Evolutionary conservation across 2,329 filamentous ascomycete species (phyloP).

Genomic region (Trichoderma asperellum): DNA sequence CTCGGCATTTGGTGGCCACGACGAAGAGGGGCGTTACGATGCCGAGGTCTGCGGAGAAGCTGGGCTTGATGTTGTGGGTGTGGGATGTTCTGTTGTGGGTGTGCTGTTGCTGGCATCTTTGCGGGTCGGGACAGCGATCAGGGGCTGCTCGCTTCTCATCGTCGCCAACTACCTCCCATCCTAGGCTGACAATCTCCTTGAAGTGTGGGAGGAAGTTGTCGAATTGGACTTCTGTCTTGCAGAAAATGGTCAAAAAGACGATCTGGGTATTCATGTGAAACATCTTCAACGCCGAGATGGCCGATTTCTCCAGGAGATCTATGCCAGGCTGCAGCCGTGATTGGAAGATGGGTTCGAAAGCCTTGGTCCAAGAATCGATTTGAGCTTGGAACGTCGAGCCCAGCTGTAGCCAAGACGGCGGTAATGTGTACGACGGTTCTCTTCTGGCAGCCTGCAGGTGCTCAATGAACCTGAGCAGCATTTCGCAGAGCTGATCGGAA

Average conservation of each 20-base stretch:
- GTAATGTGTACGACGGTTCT: slow-evolving; percentile 58
- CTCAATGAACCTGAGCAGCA: slow-evolving; percentile 63
- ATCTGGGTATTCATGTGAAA: slow-evolving; percentile 61
- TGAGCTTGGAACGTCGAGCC: slow-evolving; percentile 54
- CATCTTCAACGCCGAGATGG: slow-evolving; percentile 66
- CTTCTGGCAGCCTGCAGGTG: slow-evolving; percentile 52
- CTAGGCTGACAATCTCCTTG: slow-evolving; percentile 59
- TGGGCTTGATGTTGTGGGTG: slow-evolving; percentile 59
- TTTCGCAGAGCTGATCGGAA: slow-evolving; percentile 61
- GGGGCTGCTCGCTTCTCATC: slow-evolving; percentile 57
- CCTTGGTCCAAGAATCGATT: slow-evolving; percentile 58
- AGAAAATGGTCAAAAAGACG: slow-evolving; percentile 64
- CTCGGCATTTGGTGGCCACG: slow-evolving; percentile 68
- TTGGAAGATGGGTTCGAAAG: slow-evolving; percentile 59
- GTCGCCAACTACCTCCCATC: slow-evolving; percentile 62
- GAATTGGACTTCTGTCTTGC: slow-evolving; percentile 61
- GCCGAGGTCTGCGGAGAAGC: slow-evolving; percentile 66
- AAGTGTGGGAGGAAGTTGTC: slow-evolving; percentile 59
- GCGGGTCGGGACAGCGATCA: slow-evolving; percentile 50
- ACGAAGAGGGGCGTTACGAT: slow-evolving; percentile 68
- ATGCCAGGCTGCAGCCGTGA: slow-evolving; percentile 54
- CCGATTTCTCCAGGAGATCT: slow-evolving; percentile 60
- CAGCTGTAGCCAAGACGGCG: slow-evolving; percentile 52
- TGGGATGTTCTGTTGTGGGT: slow-evolving; percentile 44
- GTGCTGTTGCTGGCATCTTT: slow-evolving; percentile 48